These are phyloP conservation scores for Exophiala xenobiotica DNA, from an alignment of 2,329 filamentous ascomycete genomes.

Conservation along the genomic window DNA sequence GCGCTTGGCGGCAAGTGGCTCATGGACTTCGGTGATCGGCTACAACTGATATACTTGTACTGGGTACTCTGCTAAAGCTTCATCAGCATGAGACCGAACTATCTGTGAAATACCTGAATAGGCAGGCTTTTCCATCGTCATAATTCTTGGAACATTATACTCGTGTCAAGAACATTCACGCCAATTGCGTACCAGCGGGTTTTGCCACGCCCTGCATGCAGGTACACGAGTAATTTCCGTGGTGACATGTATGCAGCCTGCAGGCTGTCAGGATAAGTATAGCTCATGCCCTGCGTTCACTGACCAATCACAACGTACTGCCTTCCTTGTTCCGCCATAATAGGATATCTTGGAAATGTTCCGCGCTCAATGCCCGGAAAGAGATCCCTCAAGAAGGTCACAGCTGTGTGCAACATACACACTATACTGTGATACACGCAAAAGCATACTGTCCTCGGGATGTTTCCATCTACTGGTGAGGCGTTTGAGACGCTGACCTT, in stretches of 20 bases:
- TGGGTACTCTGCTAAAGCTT: neutral
- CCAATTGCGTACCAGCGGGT: constrained; percentile 10
- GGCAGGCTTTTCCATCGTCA: too few species aligned
- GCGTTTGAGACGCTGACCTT: too few species aligned
- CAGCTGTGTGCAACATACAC: too few species aligned
- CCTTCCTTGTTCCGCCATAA: too few species aligned
- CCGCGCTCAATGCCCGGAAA: too few species aligned
- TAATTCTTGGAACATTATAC: too few species aligned
- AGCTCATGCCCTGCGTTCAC: constrained; percentile 7
- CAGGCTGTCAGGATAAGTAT: constrained; percentile 20
- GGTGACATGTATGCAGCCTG: constrained; percentile 9
- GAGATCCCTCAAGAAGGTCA: too few species aligned
- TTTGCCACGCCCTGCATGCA: constrained; percentile 18
- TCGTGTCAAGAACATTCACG: too few species aligned
- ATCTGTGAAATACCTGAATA: neutral
- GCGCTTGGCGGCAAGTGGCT: neutral
- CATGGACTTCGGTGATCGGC: neutral
- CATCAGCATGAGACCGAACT: neutral
- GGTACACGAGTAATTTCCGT: constrained; percentile 27
- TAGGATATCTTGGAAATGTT: too few species aligned
- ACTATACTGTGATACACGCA: too few species aligned
- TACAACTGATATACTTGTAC: neutral
- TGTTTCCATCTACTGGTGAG: too few species aligned
- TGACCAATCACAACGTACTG: constrained; percentile 18
- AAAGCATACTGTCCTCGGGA: too few species aligned